Evolutionary conservation across 805 yeast species (phyloP).

Genomic region (Wickerhamiella qilinensis): DNA sequence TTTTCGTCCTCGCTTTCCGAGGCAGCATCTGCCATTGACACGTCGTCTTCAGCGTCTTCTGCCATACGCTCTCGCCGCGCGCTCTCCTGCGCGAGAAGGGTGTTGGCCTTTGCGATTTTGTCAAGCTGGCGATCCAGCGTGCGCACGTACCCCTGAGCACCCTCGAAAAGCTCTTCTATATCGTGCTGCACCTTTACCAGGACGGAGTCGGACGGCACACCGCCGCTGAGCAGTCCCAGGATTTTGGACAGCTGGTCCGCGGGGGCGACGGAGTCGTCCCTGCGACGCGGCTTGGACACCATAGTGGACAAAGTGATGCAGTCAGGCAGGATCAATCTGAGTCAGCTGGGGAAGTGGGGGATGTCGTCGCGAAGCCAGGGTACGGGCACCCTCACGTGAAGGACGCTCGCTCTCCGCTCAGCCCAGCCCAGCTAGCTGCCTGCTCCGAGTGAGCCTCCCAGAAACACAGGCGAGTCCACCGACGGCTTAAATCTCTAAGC

Average conservation of each 20-base stretch:
- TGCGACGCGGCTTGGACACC: neutral
- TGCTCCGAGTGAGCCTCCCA: no score
- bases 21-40: neutral
- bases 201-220: slow-evolving; percentile 11
- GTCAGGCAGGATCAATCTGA: neutral
- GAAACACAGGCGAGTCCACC: no score
- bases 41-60: slow-evolving; percentile 1
- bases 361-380: neutral
- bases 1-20: neutral
- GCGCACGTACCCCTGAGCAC: slow-evolving; percentile 12
- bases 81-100: slow-evolving; percentile 11
- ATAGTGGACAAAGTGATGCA: neutral
- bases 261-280: neutral
- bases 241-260: neutral
- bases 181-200: slow-evolving; percentile 11
- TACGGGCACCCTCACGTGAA: no score
- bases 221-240: slow-evolving; percentile 2
- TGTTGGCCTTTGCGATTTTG: slow-evolving; percentile 10
- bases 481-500: no score
- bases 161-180: slow-evolving; percentile 12
- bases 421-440: no score
- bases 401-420: no score
- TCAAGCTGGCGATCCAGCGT: slow-evolving; percentile 13
- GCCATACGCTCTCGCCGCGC: slow-evolving; percentile 3
- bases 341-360: neutral